Percentiles rank a stretch among this genome's conserved stretches.
Conservation (phyloP, 352 stramenopile genomes). For the Pythium sukuiense region DNA sequence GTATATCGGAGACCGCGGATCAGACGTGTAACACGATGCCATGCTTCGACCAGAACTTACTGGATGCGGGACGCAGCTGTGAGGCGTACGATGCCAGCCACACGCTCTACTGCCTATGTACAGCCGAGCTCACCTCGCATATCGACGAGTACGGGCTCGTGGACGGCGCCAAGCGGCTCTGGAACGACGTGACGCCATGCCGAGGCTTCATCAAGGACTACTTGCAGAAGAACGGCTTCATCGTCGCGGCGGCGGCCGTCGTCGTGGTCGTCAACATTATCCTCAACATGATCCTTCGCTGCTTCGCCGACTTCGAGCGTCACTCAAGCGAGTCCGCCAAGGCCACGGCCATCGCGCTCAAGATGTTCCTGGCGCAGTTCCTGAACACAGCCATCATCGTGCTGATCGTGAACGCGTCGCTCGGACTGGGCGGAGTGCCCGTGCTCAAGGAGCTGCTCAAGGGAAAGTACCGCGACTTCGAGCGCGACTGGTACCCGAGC, state of each 20-base stretch:
- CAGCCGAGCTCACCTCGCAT: constrained; percentile 39
- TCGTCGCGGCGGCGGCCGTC: constrained; percentile 57
- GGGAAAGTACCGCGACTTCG: constrained; percentile 81
- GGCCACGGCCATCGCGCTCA: constrained; percentile 66
- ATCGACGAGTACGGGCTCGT: constrained; percentile 53
- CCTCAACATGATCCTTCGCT: constrained; percentile 65
- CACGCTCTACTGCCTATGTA: constrained; percentile 77
- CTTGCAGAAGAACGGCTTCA: constrained; percentile 63
- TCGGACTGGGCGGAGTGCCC: constrained; percentile 43
- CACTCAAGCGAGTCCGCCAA: constrained; percentile 85
- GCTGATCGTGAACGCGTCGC: constrained; percentile 68
- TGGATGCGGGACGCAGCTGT: constrained; percentile 41
- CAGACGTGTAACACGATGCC: constrained; percentile 57
- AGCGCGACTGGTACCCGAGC: constrained; percentile 84
- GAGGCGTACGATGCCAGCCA: constrained; percentile 63
- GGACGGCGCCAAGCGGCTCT: constrained; percentile 53
- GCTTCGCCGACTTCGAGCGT: constrained; percentile 67
- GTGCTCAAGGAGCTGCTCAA: constrained; percentile 62
- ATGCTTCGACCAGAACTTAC: constrained; percentile 53
- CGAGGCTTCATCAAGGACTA: constrained; percentile 70
- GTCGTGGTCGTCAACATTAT: constrained; percentile 80
- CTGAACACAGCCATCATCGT: constrained; percentile 86
- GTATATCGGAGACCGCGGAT: constrained; percentile 52
- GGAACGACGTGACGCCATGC: constrained; percentile 52
- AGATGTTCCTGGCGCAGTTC: constrained; percentile 82